Conservation (phyloP, 176 grass and related monocot genomes). For the Raddia distichophylla region DNA sequence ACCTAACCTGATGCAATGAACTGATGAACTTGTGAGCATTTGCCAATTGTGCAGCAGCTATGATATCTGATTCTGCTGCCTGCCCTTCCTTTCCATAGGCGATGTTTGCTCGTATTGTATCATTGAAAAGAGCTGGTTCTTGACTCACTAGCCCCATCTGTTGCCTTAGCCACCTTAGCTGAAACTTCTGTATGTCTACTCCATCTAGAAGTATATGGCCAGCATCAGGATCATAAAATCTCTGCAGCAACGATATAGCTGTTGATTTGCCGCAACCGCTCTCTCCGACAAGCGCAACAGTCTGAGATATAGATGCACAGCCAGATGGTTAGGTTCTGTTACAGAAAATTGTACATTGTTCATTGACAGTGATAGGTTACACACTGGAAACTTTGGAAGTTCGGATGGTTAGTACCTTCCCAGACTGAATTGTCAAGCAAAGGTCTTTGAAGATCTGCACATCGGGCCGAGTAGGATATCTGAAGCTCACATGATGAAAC, state of each 20-base stretch:
- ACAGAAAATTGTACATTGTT: not conserved
- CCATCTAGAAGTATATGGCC: conserved; percentile 68
- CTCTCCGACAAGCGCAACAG: conserved; percentile 72
- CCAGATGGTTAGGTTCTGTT: conserved; percentile 12
- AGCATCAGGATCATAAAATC: conserved; percentile 63
- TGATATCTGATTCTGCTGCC: conserved; percentile 53
- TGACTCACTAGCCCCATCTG: conserved; percentile 81
- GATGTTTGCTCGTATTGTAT: conserved; percentile 68
- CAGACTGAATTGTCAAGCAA: conserved; percentile 66
- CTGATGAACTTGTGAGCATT: conserved; percentile 75
- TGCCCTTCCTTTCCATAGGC: conserved; percentile 69
- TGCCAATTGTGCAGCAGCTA: conserved; percentile 46
- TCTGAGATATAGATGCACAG: conserved; percentile 39
- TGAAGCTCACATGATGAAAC: conserved; percentile 76
- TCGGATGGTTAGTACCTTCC: conserved; percentile 55
- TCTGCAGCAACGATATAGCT: conserved; percentile 58
- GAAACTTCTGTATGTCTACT: conserved; percentile 58
- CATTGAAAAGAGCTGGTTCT: conserved; percentile 70
- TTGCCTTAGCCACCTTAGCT: conserved; percentile 73
- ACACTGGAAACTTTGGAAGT: not conserved
- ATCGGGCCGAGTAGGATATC: conserved; percentile 69
- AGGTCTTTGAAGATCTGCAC: conserved; percentile 80
- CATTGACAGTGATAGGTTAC: not conserved
- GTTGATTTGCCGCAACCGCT: conserved; percentile 76
- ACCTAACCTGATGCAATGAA: conserved; percentile 58